Percentiles rank a stretch among this genome's conserved stretches.
Evolutionary conservation across 331 rosid species (phyloP).

Genomic region (Malus hybrid): DNA sequence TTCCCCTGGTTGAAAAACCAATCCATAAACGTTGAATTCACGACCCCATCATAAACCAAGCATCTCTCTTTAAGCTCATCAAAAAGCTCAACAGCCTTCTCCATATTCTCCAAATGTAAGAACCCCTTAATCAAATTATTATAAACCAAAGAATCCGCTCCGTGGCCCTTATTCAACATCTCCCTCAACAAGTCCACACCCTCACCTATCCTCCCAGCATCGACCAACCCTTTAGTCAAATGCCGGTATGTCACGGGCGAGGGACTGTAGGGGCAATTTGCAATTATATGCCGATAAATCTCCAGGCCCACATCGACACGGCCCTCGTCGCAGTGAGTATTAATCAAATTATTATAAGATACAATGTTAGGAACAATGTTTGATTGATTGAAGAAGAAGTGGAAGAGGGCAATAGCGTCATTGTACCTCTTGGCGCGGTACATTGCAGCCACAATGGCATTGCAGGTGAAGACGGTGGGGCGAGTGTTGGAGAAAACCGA

Average conservation of each 20-base stretch:
- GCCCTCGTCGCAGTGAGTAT: slow-evolving; percentile 82
- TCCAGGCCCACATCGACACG: slow-evolving; percentile 69
- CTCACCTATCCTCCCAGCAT: slow-evolving; percentile 54
- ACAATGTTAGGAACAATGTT: slow-evolving; percentile 85
- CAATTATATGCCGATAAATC: slow-evolving; percentile 59
- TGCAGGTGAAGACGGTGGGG: slow-evolving; percentile 94
- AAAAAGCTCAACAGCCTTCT: slow-evolving; percentile 74
- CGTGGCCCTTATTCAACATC: slow-evolving; percentile 79
- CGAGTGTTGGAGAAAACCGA: slow-evolving; percentile 75
- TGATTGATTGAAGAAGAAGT: slow-evolving; percentile 77
- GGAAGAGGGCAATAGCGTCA: slow-evolving; percentile 73
- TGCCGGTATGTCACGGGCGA: slow-evolving; percentile 78
- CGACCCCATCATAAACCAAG: slow-evolving; percentile 82
- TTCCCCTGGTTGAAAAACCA: slow-evolving; percentile 64
- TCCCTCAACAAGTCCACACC: slow-evolving; percentile 80
- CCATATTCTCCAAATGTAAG: slow-evolving; percentile 59
- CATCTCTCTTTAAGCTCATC: slow-evolving; percentile 91
- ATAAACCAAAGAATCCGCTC: slow-evolving; percentile 84
- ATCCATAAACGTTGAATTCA: slow-evolving; percentile 83
- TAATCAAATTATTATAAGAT: slow-evolving; percentile 74
- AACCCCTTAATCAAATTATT: slow-evolving; percentile 74
- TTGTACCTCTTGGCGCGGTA: slow-evolving; percentile 72
- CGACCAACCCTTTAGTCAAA: slow-evolving; percentile 72
- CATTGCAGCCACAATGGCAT: slow-evolving; percentile 93
- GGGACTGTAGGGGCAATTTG: slow-evolving; percentile 72